Evolutionary conservation across 495 filamentous ascomycete species (phyloP), one percentile per base, ranked within the genome.

Genomic region (Lepraria neglecta): DNA sequence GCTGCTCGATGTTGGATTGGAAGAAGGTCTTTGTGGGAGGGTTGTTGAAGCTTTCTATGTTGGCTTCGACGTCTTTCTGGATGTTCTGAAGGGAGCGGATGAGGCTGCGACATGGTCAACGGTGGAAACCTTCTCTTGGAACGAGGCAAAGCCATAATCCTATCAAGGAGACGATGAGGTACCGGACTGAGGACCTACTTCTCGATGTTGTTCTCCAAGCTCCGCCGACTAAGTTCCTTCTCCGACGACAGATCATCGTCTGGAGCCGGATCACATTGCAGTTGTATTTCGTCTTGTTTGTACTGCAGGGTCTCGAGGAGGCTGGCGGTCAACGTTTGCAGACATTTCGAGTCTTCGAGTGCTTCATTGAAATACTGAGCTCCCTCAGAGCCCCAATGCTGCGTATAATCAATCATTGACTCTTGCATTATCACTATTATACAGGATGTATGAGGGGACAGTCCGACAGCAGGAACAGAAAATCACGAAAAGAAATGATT

Each of bases 1-100:
- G 35, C 30, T 60, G 58, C n/a, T 60, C 58, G 47, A 60, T 60
- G 46, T 53, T 60, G 24, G 58, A 60, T 6, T 60, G 58, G 35
- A 60, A 42, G 27, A 60, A 60, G 1, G 58, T 60, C 50, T 60
- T 60, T 31, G 58, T 40, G 9, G 14, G 38, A 1, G 58, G 47
- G 1, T 60, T 52, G 35, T 60, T 51, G 58, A 60, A 60, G 27
- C 45, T 51, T 15, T 60, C 58, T 19, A 60, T 52, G 24, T 60
- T 60, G 47, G 47, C 58, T 3, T 52, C 58, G 27, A 60, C 30
- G 17, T 60, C 58, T 12, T 51, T 28, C 17, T 35, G 58, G 6
- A 60, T 60, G 31, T 30, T 53, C 9, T 60, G 46, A 14, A 60
- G 46, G 35, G 58, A 60, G 21, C n/a, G 24, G 46, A 60, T 60